Base-by-base conservation (phyloP, 345 rosid genomes). In the Heritiera fomes region DNA sequence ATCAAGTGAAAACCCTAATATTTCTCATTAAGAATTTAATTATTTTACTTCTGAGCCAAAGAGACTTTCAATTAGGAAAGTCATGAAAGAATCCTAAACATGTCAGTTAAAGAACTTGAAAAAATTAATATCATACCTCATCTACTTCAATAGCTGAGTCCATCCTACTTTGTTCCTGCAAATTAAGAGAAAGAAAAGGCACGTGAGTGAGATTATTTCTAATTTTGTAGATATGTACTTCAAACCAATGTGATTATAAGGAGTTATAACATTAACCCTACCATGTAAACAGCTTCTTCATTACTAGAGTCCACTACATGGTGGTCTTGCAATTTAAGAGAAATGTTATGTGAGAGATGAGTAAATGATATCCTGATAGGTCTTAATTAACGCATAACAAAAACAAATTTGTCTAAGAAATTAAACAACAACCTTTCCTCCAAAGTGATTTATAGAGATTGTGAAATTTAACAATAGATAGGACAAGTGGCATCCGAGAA, bases 261-360 rank as follows among this genome's bases (percentile, higher is more conserved):
- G 50, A 46, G 45, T 46, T 69, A 46, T 20, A 69, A 34, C 30
- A 46, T 69, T 46, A 17, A 7, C 11, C 74, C 1, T 47, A 47
- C 74, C 17, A 4, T 23, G 40, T 23, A 47, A 47, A 70, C 41
- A 11, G 8, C 17, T 12, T 67, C 71, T 41, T 10, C 71, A 41
- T n/a, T n/a, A 43, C 2, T 67, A n/a, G 9, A 8, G 52, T 40
- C 71, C 71, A 45, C 9, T 67, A 7, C 71, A 43, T n/a, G 43
- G 4, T 43, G 71, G 46, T 67, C 71, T 52, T 67, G 52, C 30
- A 67, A 67, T 32, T 67, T n/a, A 43, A n/a, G 71, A 43, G 52
- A 41, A 67, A 64, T 46, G 47, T 2, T 8, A 38, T 64, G 20
- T 64, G 40, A 64, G 12, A 0, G 30, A 66, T n/a, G 71, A 66